Evolutionary conservation across 306 rosid species (phyloP), one percentile per base, ranked within the genome.

Genomic region (Glycine soja): DNA sequence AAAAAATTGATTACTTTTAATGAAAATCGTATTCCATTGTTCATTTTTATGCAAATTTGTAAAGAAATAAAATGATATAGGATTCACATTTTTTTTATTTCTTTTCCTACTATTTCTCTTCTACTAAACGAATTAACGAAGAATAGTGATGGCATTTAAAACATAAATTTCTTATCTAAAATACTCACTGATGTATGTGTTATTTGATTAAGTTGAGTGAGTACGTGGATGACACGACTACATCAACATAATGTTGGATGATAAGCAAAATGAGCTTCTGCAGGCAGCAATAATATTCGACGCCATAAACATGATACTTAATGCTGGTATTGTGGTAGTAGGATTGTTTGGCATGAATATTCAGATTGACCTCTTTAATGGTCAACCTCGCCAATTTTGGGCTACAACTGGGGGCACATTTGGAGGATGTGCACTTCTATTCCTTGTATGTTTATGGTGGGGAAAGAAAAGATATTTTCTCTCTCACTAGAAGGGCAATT

Each of bases 181-280:
- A 24, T 1, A 24, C 30, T 24, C 30, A 24, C 30, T 24, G 1
- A 19, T 24, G 30, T 24, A 24, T 24, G 30, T 24, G 30, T 1
- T 24, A 24, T 24, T 24, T 24, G 30, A 24, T 24, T 24, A 24
- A 24, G 98, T 77, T 92, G 91, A 88, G 92, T 70, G 97, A 94
- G 77, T 94, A 92, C 9, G 93, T 92, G 4, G 94, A 86, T 50
- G 93, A 92, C 86, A 92, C 97, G 4, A 94, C 80, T 91, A 84
- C 82, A 91, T 94, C 83, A 92, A 94, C 89, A 92, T 94, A 80
- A 92, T 89, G 90, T 75, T 94, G 88, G 97, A 94, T 82, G 98
- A 91, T 88, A 94, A 94, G 72, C 87, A 79, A 89, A 91, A 94
- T 78, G 89, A 92, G 64, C 95, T 92, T 52, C 88, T 91, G 8